A percentile compares a stretch with the other conserved stretches of the same genome.
Evolutionary conservation across 495 filamentous ascomycete species (phyloP).

Genomic region (Parathielavia appendiculata): DNA sequence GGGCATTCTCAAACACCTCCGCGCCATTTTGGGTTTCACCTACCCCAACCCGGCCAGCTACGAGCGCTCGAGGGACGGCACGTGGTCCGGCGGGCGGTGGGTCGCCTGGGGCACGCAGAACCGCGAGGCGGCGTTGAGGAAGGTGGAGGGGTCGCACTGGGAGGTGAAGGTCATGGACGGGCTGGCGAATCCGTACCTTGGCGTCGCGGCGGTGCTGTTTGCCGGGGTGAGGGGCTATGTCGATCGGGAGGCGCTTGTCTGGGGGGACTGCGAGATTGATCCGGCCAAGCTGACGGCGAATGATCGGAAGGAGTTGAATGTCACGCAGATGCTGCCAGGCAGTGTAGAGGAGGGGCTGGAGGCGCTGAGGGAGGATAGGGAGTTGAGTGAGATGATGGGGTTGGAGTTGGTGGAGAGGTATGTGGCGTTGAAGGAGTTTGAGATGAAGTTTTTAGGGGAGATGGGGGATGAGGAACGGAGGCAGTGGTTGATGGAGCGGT

Average conservation of each 20-base stretch:
- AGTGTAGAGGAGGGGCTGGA: slow-evolving; percentile 50
- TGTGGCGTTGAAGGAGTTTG: slow-evolving; percentile 53
- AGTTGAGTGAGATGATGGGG: slow-evolving; percentile 46
- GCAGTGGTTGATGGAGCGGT: slow-evolving; percentile 59
- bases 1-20: slow-evolving; percentile 59
- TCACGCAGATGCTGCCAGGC: slow-evolving; percentile 48
- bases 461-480: slow-evolving; percentile 43
- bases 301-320: slow-evolving; percentile 49
- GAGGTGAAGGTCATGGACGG: slow-evolving; percentile 69
- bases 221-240: slow-evolving; percentile 60
- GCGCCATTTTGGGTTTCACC: slow-evolving; percentile 60
- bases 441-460: slow-evolving; percentile 42
- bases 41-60: slow-evolving; percentile 58
- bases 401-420: slow-evolving; percentile 54
- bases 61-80: slow-evolving; percentile 56
- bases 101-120: slow-evolving; percentile 74
- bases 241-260: slow-evolving; percentile 40
- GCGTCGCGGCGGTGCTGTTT: slow-evolving; percentile 58
- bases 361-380: slow-evolving; percentile 43
- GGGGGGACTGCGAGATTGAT: slow-evolving; percentile 56
- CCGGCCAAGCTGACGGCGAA: slow-evolving; percentile 46
- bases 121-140: slow-evolving; percentile 62
- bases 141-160: slow-evolving; percentile 59
- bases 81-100: slow-evolving; percentile 73
- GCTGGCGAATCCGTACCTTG: slow-evolving; percentile 67